phyloP scores from a whole-genome alignment of 805 yeast species.

The Hanseniaspora pseudoguilliermondii region DNA sequence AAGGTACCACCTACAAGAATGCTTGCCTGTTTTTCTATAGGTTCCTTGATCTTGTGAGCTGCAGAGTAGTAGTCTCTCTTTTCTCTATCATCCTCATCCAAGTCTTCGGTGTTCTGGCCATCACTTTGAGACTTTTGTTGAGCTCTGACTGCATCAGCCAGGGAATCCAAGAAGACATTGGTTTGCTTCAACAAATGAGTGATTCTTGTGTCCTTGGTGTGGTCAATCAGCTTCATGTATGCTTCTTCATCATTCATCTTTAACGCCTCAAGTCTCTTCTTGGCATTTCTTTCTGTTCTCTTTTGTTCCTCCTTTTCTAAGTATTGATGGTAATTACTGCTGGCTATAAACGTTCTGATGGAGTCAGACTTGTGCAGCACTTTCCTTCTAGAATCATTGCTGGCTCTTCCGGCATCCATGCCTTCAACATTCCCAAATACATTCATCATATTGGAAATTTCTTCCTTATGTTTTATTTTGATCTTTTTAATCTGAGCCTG shows the following conservation, averaged over 20 bases:
- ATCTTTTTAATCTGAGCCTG: conserved; percentile 45
- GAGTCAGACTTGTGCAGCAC: conserved; percentile 18
- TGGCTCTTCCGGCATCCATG: conserved; percentile 26
- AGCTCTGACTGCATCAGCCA: conserved; percentile 65
- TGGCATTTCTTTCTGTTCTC: conserved; percentile 68
- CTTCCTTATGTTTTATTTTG: conserved; percentile 25
- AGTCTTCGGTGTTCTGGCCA: conserved; percentile 27
- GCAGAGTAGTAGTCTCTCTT: conserved; percentile 71
- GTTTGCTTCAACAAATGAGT: conserved; percentile 74
- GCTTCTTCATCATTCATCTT: conserved; percentile 84
- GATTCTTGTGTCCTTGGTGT: conserved; percentile 77
- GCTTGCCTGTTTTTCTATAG: conserved; percentile 50
- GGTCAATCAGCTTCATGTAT: conserved; percentile 67
- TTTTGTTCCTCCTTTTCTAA: conserved; percentile 66
- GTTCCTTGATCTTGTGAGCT: conserved; percentile 64
- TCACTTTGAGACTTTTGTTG: conserved; percentile 36
- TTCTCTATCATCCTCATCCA: conserved; percentile 39
- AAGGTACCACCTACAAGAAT: conserved; percentile 65
- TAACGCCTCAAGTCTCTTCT: conserved; percentile 75
- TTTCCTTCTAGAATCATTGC: conserved; percentile 22
- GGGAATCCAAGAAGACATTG: conserved; percentile 59
- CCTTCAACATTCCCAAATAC: conserved; percentile 29
- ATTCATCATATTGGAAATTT: conserved; percentile 36
- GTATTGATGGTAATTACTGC: conserved; percentile 30
- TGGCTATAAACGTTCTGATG: not conserved